phyloP scores from a whole-genome alignment of 805 yeast species.

The Kodamaea fukazawae region DNA sequence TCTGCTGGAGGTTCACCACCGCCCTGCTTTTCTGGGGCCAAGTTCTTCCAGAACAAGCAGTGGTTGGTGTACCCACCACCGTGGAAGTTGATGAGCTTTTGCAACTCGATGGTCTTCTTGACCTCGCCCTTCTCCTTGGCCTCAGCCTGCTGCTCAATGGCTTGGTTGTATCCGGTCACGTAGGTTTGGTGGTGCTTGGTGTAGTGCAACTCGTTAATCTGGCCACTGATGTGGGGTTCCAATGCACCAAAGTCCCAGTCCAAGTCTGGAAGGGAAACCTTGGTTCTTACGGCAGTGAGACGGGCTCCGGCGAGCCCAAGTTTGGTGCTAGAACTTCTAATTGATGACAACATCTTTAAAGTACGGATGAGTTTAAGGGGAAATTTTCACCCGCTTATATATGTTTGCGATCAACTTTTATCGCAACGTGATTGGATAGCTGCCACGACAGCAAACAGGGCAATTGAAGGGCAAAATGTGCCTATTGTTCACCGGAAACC shows the following conservation, averaged over 20 bases:
- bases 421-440: too few relatives aligned
- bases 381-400: not conserved
- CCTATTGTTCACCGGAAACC: too few relatives aligned
- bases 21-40: conserved; percentile 70
- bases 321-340: conserved; percentile 2
- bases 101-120: conserved; percentile 58
- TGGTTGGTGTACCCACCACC: conserved; percentile 93
- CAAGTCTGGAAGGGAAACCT: conserved; percentile 75
- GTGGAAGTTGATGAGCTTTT: conserved; percentile 80
- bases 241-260: conserved; percentile 82
- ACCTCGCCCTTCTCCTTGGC: conserved; percentile 60
- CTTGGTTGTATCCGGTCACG: conserved; percentile 79
- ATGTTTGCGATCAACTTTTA: not conserved
- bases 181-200: conserved; percentile 91
- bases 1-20: conserved; percentile 68
- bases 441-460: too few relatives aligned
- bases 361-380: not conserved
- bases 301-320: not conserved
- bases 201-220: conserved; percentile 84
- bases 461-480: too few relatives aligned
- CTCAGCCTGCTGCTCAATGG: conserved; percentile 67
- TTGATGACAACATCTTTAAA: conserved; percentile 1
- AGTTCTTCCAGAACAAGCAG: conserved; percentile 80
- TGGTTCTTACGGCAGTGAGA: conserved; percentile 44
- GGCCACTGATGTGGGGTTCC: conserved; percentile 83